Base-by-base conservation (phyloP, 306 rosid genomes). In the Hippophae gyantsensis region DNA sequence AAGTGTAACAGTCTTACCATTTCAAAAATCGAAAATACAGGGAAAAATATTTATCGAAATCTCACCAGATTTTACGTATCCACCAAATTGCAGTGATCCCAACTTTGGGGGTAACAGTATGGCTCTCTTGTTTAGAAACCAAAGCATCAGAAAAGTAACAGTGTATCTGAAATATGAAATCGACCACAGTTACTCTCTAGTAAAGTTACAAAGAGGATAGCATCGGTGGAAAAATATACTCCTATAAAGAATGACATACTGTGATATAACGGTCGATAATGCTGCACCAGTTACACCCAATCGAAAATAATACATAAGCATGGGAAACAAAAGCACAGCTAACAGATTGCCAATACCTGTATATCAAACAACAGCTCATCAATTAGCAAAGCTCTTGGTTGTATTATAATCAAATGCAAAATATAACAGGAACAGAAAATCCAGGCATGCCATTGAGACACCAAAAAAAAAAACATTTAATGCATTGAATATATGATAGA, bases 241-340 rank as follows among this genome's bases (percentile, higher is more conserved):
- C 38, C 47, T 43, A 42, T 11, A 56, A 68, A 59, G 58, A 71
- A 70, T 58, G 51, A 73, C 96, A 61, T 86, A 92, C 99, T 92
- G 99, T 61, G 98, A 92, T 65, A 88, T 56, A 70, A 92, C 96
- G 9, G 93, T 82, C 60, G 99, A 85, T 58, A 88, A 70, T 73
- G 94, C 96, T 25, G 99, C 99, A 50, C 99, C 99, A 65, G 78
- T 81, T 68, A 72, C 84, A 54, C 99, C 96, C 96, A 88, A 68
- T 69, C 66, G 63, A 65, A 85, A 80, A 75, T 66, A 73, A 77
- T 88, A 82, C 74, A 92, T 92, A 54, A 88, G 87, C 58, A 82
- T 60, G 55, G 99, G 99, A 72, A 82, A 82, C 53, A 87, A 82
- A 69, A 86, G 43, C 50, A 82, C 90, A 42, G 95, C 93, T 45